These are phyloP conservation scores for Begonia peltatifolia DNA, from an alignment of 306 rosid genomes.

Conservation along the genomic window DNA sequence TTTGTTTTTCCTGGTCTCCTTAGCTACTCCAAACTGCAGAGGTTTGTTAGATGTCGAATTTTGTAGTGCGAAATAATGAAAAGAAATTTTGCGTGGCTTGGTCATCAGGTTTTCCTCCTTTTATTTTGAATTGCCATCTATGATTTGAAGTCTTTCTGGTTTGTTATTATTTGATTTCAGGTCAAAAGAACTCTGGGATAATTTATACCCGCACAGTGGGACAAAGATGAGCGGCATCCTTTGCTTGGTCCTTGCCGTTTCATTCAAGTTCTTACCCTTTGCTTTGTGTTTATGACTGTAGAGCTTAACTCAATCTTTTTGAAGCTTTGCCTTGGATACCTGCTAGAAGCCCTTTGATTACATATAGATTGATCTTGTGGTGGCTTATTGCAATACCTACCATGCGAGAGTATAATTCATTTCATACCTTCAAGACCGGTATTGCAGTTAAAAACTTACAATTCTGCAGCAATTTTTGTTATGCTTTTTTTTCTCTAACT, in stretches of 20 bases:
- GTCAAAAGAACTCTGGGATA: constrained; percentile 84
- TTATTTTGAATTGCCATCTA: neutral
- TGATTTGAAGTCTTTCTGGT: neutral
- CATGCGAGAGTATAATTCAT: constrained; percentile 87
- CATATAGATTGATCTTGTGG: constrained; percentile 88
- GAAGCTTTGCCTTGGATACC: constrained; percentile 75
- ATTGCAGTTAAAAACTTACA: neutral
- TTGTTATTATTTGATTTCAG: constrained; percentile 22
- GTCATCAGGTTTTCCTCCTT: too few relatives aligned
- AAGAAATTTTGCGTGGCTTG: too few relatives aligned
- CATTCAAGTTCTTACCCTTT: constrained; percentile 81
- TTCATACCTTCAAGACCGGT: constrained; percentile 95
- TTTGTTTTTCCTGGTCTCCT: too few relatives aligned
- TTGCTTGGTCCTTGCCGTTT: constrained; percentile 97
- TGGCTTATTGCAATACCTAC: constrained; percentile 98
- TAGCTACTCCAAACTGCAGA: too few relatives aligned
- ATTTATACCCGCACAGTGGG: constrained; percentile 97
- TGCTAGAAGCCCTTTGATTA: constrained; percentile 56
- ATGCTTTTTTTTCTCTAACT: neutral
- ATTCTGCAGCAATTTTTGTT: neutral
- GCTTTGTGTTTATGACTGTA: constrained; percentile 75
- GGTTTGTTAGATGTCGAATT: too few relatives aligned
- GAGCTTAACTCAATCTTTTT: constrained; percentile 80
- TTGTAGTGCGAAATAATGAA: too few relatives aligned
- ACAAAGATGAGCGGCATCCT: constrained; percentile 99